phyloP scores from a whole-genome alignment of 192 early-diverging fungal species.

The Entomortierella beljakovae region DNA sequence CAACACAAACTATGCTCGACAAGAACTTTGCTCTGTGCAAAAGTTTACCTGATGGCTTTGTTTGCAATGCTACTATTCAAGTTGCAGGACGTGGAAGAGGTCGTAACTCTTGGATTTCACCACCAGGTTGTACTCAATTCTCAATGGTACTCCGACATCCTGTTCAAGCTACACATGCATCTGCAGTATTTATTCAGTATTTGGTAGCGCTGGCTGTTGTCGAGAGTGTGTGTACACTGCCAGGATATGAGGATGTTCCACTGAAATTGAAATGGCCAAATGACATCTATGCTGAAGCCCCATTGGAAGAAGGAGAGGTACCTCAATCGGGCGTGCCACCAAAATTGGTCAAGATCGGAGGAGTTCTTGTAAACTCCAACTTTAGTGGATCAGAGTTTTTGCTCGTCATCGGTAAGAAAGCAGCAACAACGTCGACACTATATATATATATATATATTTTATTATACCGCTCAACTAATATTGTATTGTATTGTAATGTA shows the following conservation, averaged over 20 bases:
- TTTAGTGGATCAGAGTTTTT: constrained; percentile 78
- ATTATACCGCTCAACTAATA: too few species aligned
- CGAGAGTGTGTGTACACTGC: constrained; percentile 73
- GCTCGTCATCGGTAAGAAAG: constrained; percentile 80
- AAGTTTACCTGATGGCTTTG: constrained; percentile 80
- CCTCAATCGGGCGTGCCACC: not conserved
- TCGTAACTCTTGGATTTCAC: constrained; percentile 95
- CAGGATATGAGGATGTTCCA: constrained; percentile 84
- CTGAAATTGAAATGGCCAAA: constrained; percentile 98
- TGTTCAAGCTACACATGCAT: constrained; percentile 57
- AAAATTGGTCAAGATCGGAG: constrained; percentile 84
- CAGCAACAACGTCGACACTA: not conserved
- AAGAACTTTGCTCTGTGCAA: constrained; percentile 81
- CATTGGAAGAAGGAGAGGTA: constrained; percentile 11
- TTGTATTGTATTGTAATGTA: not conserved
- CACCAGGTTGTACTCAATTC: constrained; percentile 90
- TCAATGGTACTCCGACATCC: constrained; percentile 84
- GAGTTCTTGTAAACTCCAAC: constrained; percentile 88
- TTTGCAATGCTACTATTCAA: constrained; percentile 85
- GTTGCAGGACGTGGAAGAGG: constrained; percentile 92
- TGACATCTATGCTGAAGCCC: constrained; percentile 86
- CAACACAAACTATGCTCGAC: constrained; percentile 96
- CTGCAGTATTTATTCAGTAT: constrained; percentile 95
- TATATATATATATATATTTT: too few species aligned
- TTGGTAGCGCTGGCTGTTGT: constrained; percentile 88